Base-by-base conservation (phyloP, 352 stramenopile genomes). In the Aphanomyces euteiches region DNA sequence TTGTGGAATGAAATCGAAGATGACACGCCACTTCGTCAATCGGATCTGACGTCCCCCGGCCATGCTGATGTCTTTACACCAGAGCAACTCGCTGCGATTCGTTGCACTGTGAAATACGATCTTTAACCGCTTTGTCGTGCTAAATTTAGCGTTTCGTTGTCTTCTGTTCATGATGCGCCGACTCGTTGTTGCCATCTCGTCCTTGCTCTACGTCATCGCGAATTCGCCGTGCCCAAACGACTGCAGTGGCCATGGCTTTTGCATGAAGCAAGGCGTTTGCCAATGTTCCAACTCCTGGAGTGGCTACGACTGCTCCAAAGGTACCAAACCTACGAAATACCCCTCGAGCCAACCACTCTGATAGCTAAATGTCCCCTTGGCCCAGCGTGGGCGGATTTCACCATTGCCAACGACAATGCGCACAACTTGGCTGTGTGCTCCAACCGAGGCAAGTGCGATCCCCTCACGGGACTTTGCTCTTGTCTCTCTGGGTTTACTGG, bases 401-500 rank as follows among this genome's bases (percentile, higher is more conserved):
- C 87, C 12, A 77, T 76, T 36, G 80, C 59, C 39, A 76, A 67
- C 0, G 86, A 96, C 47, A 54, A 72, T 15, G 93, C 89, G 19
- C 94, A 98, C 80, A 86, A 90, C 66, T 54, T 81, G 19, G 90
- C 82, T 15, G 81, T 93, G 75, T 98, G 94, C 70, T 96, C 89
- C 1, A 98, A 97, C 67, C 78, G 83, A 5, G 87, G 88, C 47
- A 47, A 48, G 4, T 96, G 87, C 66, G 77, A 92, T 68, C 65
- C 72, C 1, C 76, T 83, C 8, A 79, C 81, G 0, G 89, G 89
- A 3, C 45, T 75, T 12, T 96, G 89, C 71, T 66, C 66, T 3
- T 96, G 89, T 28, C 75, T 84, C 48, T 3, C 75, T 6, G 88
- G 88, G 17, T 96, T 93, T 76, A 90, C 80, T 17, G 88, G 88